These are phyloP conservation scores for Chenopodium album DNA, from an alignment of 148 eudicot species.

Conservation along the genomic window DNA sequence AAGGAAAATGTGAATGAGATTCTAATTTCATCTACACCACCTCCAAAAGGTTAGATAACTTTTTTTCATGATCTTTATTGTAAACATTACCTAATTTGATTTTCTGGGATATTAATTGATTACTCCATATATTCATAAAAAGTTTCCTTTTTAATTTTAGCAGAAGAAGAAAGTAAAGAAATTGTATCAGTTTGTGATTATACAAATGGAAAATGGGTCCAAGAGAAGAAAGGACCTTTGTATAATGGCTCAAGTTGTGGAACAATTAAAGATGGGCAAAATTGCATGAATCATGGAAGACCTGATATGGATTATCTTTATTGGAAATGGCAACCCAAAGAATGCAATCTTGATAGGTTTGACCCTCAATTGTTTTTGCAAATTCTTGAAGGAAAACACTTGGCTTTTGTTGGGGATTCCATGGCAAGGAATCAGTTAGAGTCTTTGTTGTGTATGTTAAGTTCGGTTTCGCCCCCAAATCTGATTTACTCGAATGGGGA, in stretches of 20 bases:
- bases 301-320: constrained; percentile 64
- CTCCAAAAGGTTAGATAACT: constrained; percentile 15
- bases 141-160: constrained; percentile 16
- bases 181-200: constrained; percentile 53
- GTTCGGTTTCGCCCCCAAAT: constrained; percentile 52
- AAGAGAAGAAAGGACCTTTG: constrained; percentile 49
- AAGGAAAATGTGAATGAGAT: constrained; percentile 13
- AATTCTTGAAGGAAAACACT: constrained; percentile 51
- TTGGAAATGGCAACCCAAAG: constrained; percentile 80
- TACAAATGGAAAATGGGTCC: constrained; percentile 70
- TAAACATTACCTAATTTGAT: not conserved
- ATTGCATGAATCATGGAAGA: constrained; percentile 78
- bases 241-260: constrained; percentile 77
- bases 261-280: constrained; percentile 73
- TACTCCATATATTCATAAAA: not conserved
- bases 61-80: not conserved
- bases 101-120: not conserved
- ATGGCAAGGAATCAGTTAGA: constrained; percentile 92
- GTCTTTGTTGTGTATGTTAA: constrained; percentile 72
- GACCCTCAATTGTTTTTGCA: constrained; percentile 62
- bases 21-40: not conserved
- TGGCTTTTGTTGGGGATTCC: constrained; percentile 96
- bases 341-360: constrained; percentile 66
- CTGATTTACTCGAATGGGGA: constrained; percentile 62
- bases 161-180: constrained; percentile 38